phyloP scores from a whole-genome alignment of 2,329 filamentous ascomycete genomes.

The Xylariaceae sp. region DNA sequence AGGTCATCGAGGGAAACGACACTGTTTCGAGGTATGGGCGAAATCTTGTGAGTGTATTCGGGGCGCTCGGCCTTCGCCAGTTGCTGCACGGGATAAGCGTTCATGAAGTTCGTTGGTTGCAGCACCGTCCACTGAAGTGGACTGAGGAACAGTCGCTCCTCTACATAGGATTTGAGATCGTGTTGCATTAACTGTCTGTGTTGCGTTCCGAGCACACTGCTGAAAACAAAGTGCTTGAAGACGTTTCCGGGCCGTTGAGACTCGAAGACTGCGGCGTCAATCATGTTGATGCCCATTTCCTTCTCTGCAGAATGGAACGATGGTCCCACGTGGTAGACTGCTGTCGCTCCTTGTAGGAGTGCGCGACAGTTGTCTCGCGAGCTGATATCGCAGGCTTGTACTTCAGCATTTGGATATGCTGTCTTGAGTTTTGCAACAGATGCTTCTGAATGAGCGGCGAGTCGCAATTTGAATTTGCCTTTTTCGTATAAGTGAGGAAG shows the following conservation, averaged over 20 bases:
- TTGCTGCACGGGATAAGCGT: no score
- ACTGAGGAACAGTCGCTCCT: no score
- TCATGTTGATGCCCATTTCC: constrained; percentile 34
- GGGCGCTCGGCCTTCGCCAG: no score
- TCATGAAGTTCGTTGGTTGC: no score
- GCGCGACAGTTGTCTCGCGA: background rate
- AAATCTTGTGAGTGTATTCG: no score
- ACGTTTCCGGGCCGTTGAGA: constrained; percentile 13
- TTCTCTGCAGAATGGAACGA: constrained; percentile 33
- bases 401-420: constrained; percentile 32
- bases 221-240: constrained; percentile 36
- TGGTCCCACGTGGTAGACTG: constrained; percentile 34
- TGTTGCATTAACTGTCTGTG: constrained; percentile 32
- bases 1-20: background rate
- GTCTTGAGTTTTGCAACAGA: constrained; percentile 28
- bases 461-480: constrained; percentile 32
- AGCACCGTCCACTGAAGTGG: no score
- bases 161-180: background rate
- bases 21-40: background rate
- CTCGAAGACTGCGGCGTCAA: constrained; percentile 33
- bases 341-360: constrained; percentile 23
- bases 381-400: constrained; percentile 10
- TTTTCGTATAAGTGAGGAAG: constrained; percentile 33
- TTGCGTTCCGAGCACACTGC: constrained; percentile 32
- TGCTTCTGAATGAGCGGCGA: constrained; percentile 29